Percentiles rank a stretch among this genome's conserved stretches.
These are phyloP conservation scores for Saccharomycopsis schoenii DNA, from an alignment of 805 yeast genomes.

Conservation along the genomic window DNA sequence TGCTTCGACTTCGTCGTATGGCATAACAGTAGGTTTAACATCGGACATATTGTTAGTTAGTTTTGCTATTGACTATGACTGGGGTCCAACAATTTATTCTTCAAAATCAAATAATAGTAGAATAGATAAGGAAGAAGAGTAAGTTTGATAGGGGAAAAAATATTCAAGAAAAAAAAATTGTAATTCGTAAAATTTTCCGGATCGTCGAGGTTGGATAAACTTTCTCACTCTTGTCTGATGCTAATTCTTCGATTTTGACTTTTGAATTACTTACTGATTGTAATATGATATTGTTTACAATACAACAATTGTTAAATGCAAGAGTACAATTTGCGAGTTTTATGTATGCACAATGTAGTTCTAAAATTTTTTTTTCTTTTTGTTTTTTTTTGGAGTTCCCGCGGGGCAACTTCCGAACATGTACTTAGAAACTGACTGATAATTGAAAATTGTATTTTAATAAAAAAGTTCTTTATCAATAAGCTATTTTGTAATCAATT, in stretches of 20 bases:
- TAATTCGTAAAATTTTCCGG: no score
- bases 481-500: no score
- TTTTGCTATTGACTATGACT: not conserved
- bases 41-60: constrained; percentile 5
- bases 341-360: not conserved
- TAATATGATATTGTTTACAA: no score
- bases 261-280: not conserved
- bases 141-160: not conserved
- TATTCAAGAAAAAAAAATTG: not conserved
- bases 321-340: not conserved
- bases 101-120: not conserved
- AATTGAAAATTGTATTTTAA: no score
- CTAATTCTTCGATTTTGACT: no score
- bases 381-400: not conserved
- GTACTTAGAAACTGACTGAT: not conserved
- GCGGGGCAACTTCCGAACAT: not conserved
- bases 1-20: constrained; percentile 21
- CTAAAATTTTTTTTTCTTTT: no score
- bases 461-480: no score
- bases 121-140: not conserved
- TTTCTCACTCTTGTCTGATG: no score
- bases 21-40: constrained; percentile 10
- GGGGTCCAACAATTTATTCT: not conserved
- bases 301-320: not conserved
- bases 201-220: no score